Evolutionary conservation across 768 basidiomycete species (phyloP).

Genomic region (Lentinula boryana): DNA sequence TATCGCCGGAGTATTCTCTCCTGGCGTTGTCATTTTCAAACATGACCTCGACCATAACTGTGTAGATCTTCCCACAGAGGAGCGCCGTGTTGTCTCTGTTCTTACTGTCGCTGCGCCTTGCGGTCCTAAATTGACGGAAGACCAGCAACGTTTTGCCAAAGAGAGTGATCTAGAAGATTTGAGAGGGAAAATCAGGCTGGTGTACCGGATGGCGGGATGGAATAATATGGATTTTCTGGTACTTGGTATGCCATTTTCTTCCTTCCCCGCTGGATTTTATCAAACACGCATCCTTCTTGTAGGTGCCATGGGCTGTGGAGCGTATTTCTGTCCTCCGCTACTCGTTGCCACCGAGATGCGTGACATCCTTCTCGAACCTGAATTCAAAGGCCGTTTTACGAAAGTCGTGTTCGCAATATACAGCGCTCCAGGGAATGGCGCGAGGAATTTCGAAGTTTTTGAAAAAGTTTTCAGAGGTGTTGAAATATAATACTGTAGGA

Average conservation of each 20-base stretch:
- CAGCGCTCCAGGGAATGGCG: conserved; percentile 20
- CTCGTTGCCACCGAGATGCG: conserved; percentile 38
- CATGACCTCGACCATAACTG: conserved; percentile 38
- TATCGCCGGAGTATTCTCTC: conserved; percentile 34
- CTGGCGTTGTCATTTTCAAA: conserved; percentile 41
- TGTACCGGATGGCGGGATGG: conserved; percentile 36
- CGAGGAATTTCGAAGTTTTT: conserved; percentile 33
- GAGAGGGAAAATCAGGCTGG: conserved; percentile 35
- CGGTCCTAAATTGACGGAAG: conserved; percentile 21
- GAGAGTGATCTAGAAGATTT: conserved; percentile 26
- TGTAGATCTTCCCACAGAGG: conserved; percentile 22
- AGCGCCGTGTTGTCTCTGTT: conserved; percentile 34
- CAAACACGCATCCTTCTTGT: not conserved
- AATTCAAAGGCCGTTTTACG: conserved; percentile 37
- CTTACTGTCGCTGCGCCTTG: conserved; percentile 41
- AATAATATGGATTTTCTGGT: conserved; percentile 29
- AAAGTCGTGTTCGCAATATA: conserved; percentile 37
- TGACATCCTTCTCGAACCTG: conserved; percentile 29
- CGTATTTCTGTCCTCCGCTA: conserved; percentile 32
- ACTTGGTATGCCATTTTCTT: conserved; percentile 25
- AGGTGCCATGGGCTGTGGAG: conserved; percentile 34
- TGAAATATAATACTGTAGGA: conserved; percentile 1
- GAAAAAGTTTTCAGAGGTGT: conserved; percentile 24
- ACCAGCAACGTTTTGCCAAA: conserved; percentile 15
- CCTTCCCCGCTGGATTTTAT: not conserved